Conservation (phyloP, 2,329 filamentous ascomycete genomes). For the Verticillium isaacii region DNA sequence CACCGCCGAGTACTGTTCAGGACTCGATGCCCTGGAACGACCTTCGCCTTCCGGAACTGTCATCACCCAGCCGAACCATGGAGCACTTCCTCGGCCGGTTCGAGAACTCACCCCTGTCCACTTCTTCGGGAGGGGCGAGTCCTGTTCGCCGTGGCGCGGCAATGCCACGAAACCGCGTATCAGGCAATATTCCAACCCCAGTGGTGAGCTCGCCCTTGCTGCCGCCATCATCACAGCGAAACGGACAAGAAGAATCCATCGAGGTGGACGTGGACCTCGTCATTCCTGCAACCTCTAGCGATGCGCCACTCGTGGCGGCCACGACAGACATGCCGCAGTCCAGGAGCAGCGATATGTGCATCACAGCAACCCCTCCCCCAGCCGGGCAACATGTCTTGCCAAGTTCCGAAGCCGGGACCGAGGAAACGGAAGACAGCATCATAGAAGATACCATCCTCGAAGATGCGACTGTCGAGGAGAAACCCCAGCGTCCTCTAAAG, state of each 20-base stretch:
- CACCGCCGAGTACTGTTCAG: constrained; percentile 44
- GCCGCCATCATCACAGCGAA: not conserved
- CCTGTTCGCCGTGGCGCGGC: not conserved
- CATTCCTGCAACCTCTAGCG: constrained; percentile 31
- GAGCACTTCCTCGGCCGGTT: constrained; percentile 29
- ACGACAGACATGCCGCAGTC: not conserved
- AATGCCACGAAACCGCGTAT: not conserved
- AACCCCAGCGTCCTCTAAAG: not conserved
- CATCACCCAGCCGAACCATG: constrained; percentile 46
- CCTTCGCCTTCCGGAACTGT: constrained; percentile 23
- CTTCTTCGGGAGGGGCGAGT: not conserved
- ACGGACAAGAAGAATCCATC: not conserved
- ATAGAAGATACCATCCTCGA: constrained; percentile 1
- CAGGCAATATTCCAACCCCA: not conserved
- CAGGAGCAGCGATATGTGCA: not conserved
- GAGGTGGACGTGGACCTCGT: not conserved
- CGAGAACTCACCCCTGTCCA: not conserved
- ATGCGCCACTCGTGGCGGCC: constrained; percentile 9
- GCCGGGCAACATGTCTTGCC: not conserved
- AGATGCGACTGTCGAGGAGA: not conserved
- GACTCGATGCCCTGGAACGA: constrained; percentile 47
- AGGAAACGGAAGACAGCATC: not conserved
- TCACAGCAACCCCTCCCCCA: not conserved
- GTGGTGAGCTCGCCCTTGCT: not conserved
- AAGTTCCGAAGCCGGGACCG: not conserved